phyloP scores from a whole-genome alignment of 106 monocot species.

The Allium fistulosum region DNA sequence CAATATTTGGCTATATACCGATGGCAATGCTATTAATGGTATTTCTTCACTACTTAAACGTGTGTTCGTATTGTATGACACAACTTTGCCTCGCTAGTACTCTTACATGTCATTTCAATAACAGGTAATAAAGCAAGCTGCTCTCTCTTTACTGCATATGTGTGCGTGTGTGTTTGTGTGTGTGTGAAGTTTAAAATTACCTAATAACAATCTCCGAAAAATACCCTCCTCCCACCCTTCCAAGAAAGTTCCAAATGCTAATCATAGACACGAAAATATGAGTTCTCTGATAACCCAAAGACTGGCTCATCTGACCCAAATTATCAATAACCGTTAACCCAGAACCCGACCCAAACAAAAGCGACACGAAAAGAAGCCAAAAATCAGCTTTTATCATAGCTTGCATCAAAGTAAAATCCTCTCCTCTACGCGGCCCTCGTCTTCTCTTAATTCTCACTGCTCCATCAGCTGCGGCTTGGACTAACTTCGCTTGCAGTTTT shows the following conservation, averaged over 20 bases:
- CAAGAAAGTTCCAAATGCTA: slow-evolving; percentile 91
- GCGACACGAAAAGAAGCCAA: slow-evolving; percentile 74
- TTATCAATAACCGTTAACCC: slow-evolving; percentile 85
- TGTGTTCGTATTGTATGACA: no score
- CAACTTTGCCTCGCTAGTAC: no score
- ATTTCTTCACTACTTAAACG: no score
- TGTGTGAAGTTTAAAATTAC: slow-evolving; percentile 14
- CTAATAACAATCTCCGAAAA: slow-evolving; percentile 70
- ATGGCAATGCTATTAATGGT: no score
- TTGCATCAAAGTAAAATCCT: slow-evolving; percentile 78
- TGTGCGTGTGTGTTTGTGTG: no score
- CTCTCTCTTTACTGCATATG: no score
- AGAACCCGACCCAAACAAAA: slow-evolving; percentile 70
- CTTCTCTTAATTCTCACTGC: slow-evolving; percentile 87
- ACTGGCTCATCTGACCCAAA: slow-evolving; percentile 75
- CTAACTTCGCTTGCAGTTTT: slow-evolving; percentile 61
- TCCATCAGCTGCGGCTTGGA: slow-evolving; percentile 79
- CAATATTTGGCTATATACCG: no score
- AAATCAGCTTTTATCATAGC: slow-evolving; percentile 84
- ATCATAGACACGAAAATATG: slow-evolving; percentile 84
- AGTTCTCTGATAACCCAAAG: slow-evolving; percentile 52
- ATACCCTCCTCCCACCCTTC: slow-evolving; percentile 76
- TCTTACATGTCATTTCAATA: no score
- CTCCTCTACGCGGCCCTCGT: slow-evolving; percentile 65
- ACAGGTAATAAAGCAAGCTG: no score